Evolutionary conservation across 2,329 filamentous ascomycete genomes (phyloP).

Genomic region (Sporothrix euskadiensis): DNA sequence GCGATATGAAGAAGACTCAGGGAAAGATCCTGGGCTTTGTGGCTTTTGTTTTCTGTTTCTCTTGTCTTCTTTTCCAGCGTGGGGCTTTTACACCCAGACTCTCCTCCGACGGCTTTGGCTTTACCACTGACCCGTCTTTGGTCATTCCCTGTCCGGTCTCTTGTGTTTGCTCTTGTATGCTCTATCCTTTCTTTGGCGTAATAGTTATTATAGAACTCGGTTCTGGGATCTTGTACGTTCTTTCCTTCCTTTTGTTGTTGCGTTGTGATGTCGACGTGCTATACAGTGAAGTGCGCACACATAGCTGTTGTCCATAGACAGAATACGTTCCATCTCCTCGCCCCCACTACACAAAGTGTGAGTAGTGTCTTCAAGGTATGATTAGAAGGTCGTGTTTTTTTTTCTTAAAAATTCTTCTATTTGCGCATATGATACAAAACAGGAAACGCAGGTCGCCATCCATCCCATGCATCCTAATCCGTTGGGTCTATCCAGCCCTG

Average conservation of each 20-base stretch:
- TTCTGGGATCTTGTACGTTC: neutral
- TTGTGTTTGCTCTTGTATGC: neutral
- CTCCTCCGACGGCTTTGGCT: neutral
- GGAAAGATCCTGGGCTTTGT: neutral
- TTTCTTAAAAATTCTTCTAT: conserved; percentile 23
- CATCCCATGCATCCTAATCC: neutral
- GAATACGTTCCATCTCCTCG: neutral
- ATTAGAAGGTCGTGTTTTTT: conserved; percentile 4
- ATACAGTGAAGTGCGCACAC: neutral
- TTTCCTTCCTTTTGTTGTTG: neutral
- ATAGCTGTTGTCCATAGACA: neutral
- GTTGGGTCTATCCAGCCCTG: neutral
- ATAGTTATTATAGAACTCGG: neutral
- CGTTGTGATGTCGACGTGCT: neutral
- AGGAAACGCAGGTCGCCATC: neutral
- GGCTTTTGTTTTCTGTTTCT: neutral
- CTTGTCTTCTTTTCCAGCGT: neutral
- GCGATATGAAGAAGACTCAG: neutral
- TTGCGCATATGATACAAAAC: conserved; percentile 28
- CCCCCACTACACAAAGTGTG: neutral
- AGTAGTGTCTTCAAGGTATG: neutral
- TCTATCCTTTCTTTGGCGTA: conserved; percentile 1
- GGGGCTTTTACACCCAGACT: neutral
- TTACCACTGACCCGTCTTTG: neutral
- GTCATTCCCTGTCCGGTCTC: neutral